These are phyloP conservation scores for Erythrobasidium hasegawianum DNA, from an alignment of 1,284 basidiomycete species.

Conservation along the genomic window DNA sequence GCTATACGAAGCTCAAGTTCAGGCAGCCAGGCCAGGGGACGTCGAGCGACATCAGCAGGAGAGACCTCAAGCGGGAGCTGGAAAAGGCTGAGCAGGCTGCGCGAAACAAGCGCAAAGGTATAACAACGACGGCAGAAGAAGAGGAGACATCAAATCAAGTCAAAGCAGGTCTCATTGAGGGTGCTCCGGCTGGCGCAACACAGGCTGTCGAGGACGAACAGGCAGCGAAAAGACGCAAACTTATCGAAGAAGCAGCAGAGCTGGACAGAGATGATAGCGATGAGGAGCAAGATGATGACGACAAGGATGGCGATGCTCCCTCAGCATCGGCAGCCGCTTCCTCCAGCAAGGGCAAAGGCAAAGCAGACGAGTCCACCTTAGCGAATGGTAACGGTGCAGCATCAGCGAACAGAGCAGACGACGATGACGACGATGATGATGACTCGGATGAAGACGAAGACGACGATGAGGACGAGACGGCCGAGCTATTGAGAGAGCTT, in stretches of 20 bases:
- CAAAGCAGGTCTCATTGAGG: constrained; percentile 44
- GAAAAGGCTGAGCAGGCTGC: constrained; percentile 76
- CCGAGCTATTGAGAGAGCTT: constrained; percentile 82
- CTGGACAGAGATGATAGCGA: constrained; percentile 77
- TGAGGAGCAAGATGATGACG: constrained; percentile 50
- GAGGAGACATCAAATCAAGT: constrained; percentile 55
- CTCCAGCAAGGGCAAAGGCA: constrained; percentile 38
- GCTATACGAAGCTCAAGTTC: constrained; percentile 94
- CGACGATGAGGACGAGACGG: constrained; percentile 84
- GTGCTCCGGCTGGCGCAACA: constrained; percentile 4
- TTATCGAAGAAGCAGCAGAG: constrained; percentile 75
- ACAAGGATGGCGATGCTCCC: constrained; percentile 50
- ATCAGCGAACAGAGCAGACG: constrained; percentile 22
- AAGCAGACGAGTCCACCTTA: constrained; percentile 11
- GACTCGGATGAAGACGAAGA: constrained; percentile 58
- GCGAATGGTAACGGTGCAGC: constrained; percentile 2
- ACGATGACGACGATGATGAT: constrained; percentile 46
- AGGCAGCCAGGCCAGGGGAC: constrained; percentile 56
- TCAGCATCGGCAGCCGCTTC: constrained; percentile 53
- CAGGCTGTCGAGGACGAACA: constrained; percentile 58
- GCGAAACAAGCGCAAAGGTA: constrained; percentile 57
- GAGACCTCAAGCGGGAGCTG: constrained; percentile 77
- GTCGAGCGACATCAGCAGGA: constrained; percentile 62
- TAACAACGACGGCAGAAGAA: constrained; percentile 20
- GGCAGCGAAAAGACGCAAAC: constrained; percentile 67